Conservation (phyloP, 2,329 filamentous ascomycete species). For the Kalmusia sp. region DNA sequence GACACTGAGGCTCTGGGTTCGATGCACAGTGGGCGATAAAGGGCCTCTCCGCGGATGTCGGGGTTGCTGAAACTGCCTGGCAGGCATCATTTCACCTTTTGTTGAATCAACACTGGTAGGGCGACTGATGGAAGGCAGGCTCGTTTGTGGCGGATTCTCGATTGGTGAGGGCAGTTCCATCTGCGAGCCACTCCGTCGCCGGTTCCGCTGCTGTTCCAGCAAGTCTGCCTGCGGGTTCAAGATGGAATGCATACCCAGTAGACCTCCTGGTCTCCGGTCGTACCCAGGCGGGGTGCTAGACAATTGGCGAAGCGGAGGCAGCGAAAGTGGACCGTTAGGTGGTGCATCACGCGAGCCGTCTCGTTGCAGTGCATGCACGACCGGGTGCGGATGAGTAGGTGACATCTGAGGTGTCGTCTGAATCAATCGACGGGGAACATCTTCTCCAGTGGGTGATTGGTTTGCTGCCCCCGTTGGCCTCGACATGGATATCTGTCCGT, state of each 20-base stretch:
- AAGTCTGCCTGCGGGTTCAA: constrained; percentile 53
- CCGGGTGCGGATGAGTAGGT: constrained; percentile 29
- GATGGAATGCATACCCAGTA: constrained; percentile 54
- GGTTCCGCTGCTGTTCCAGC: constrained; percentile 34
- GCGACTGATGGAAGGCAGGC: constrained; percentile 43
- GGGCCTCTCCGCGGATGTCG: constrained; percentile 56
- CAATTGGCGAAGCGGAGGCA: constrained; percentile 43
- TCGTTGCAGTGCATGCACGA: constrained; percentile 36
- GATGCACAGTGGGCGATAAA: constrained; percentile 60
- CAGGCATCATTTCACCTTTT: constrained; percentile 30
- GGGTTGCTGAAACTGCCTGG: constrained; percentile 34
- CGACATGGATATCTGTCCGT: constrained; percentile 40
- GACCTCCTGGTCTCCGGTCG: constrained; percentile 39
- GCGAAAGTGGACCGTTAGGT: constrained; percentile 28
- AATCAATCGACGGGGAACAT: constrained; percentile 16
- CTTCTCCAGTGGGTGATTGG: constrained; percentile 22
- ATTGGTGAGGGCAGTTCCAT: constrained; percentile 51
- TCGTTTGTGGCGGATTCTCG: constrained; percentile 43
- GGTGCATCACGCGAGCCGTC: constrained; percentile 27
- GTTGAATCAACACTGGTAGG: constrained; percentile 43
- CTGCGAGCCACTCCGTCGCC: constrained; percentile 52
- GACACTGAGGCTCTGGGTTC: constrained; percentile 58
- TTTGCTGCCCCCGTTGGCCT: constrained; percentile 26
- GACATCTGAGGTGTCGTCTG: constrained; percentile 38
- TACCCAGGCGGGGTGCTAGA: constrained; percentile 43